phyloP scores from a whole-genome alignment of 345 rosid species.

The Erysimum cheiranthoides region DNA sequence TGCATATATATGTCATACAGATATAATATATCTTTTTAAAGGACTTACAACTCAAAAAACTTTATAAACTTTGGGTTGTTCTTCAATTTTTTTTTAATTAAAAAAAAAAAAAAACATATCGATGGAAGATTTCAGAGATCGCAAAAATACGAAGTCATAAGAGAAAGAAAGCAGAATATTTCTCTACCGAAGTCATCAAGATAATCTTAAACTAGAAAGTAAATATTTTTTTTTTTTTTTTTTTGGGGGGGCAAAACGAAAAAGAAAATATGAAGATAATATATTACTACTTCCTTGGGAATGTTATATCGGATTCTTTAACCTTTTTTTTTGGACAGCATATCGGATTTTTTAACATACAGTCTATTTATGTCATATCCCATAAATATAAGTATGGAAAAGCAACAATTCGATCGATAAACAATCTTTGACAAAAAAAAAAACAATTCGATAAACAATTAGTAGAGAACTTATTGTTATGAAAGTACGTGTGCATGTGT shows the following conservation, averaged over 20 bases:
- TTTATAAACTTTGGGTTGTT: not conserved
- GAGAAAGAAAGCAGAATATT: not conserved
- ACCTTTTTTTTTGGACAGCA: not conserved
- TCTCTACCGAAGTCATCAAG: not conserved
- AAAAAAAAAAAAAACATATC: not conserved
- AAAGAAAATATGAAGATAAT: not conserved
- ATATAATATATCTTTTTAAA: not conserved
- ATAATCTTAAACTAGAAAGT: too few relatives aligned
- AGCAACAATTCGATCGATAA: not conserved
- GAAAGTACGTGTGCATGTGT: not conserved
- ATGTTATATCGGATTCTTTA: constrained; percentile 5
- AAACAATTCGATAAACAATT: not conserved
- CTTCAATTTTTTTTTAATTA: not conserved
- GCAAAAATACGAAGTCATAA: not conserved
- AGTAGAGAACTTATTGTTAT: not conserved
- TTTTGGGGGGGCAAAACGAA: too few relatives aligned
- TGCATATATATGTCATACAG: not conserved
- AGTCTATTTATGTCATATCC: not conserved
- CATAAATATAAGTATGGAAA: not conserved
- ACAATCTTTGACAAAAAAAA: too few relatives aligned
- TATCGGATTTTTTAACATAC: not conserved
- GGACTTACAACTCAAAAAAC: not conserved
- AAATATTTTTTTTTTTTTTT: too few relatives aligned
- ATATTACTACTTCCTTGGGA: not conserved
- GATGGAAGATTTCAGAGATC: not conserved